A percentile compares a stretch with the other conserved stretches of the same genome.
These are phyloP conservation scores for Eucalyptus curtisii DNA, from an alignment of 345 rosid species.

Conservation along the genomic window DNA sequence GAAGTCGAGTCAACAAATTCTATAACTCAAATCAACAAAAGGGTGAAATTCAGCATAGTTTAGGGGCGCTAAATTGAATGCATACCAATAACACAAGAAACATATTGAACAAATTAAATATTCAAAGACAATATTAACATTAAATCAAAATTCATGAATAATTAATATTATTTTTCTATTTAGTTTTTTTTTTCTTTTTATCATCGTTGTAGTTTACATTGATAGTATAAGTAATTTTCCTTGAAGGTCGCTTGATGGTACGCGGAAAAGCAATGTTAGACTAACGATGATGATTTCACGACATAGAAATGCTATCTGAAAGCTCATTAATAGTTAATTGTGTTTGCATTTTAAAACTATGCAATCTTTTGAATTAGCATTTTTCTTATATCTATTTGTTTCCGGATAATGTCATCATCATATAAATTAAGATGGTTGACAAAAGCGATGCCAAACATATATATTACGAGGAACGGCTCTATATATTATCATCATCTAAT, in stretches of 20 bases:
- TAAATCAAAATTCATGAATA: not conserved
- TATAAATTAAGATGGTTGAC: not conserved
- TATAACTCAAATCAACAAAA: not conserved
- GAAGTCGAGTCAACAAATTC: not conserved
- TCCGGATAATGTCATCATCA: not conserved
- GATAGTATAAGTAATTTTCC: not conserved
- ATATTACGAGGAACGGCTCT: not conserved
- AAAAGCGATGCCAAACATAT: not conserved
- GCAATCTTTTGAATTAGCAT: not conserved
- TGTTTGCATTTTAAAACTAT: not conserved
- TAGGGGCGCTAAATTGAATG: not conserved
- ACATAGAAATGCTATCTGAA: not conserved
- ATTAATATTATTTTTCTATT: not conserved
- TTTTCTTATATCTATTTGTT: not conserved
- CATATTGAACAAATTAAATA: not conserved
- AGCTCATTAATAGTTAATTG: not conserved
- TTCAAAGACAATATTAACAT: not conserved
- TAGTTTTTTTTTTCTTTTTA: not conserved
- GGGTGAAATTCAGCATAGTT: not conserved
- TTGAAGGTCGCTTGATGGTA: not conserved
- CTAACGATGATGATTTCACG: not conserved
- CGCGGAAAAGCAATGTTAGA: not conserved
- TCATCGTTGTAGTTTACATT: not conserved
- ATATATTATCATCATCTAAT: not conserved
- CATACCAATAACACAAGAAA: fast-evolving